Conservation (phyloP, 345 rosid species). For the Euclidium syriacum region DNA sequence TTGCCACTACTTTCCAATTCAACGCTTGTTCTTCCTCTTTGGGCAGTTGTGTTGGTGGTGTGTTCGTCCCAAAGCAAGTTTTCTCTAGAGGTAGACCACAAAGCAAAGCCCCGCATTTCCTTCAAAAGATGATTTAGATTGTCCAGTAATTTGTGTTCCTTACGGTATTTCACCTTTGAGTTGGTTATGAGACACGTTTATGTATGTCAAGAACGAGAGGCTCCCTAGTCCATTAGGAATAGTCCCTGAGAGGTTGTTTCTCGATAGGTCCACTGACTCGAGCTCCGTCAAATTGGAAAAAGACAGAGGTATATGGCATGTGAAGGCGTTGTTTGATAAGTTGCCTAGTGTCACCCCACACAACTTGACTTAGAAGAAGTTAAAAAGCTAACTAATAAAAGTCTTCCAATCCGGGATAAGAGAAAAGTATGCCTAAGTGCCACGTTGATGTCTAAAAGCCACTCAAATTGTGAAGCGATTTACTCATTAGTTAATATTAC, state of each 20-base stretch:
- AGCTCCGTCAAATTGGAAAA: background rate
- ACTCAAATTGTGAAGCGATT: too few species aligned
- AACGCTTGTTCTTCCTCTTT: background rate
- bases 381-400: too few species aligned
- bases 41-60: background rate
- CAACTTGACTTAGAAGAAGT: too few species aligned
- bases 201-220: background rate
- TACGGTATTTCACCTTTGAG: constrained; percentile 18
- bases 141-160: constrained; percentile 8
- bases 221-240: background rate
- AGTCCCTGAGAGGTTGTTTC: background rate
- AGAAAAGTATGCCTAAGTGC: too few species aligned
- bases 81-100: constrained; percentile 15
- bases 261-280: background rate
- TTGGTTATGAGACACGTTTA: constrained; percentile 16
- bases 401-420: too few species aligned
- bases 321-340: background rate
- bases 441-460: too few species aligned
- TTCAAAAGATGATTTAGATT: constrained; percentile 7
- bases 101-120: constrained; percentile 19
- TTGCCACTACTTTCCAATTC: constrained; percentile 2
- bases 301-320: background rate
- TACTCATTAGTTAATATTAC: too few species aligned
- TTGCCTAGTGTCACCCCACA: too few species aligned
- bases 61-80: background rate